Conservation (phyloP, 2,329 filamentous ascomycete species). For the Calonectria pseudoturangicola region DNA sequence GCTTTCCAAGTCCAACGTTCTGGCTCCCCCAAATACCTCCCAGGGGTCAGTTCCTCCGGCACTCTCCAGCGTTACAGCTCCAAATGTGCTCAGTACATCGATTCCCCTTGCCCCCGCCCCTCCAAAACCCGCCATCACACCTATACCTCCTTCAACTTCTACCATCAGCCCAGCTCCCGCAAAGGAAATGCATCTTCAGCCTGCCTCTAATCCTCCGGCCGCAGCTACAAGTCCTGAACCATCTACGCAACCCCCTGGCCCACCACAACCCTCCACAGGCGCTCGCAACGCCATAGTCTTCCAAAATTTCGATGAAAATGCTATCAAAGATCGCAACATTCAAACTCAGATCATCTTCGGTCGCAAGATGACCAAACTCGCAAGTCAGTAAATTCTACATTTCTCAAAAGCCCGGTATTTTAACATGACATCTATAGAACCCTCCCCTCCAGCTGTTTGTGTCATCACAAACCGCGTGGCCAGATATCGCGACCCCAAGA, state of each 20-base stretch:
- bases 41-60: constrained; percentile 53
- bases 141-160: constrained; percentile 21
- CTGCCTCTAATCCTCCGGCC: constrained; percentile 32
- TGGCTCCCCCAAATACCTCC: constrained; percentile 66
- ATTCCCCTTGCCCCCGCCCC: constrained; percentile 24
- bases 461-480: constrained; percentile 89
- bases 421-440: constrained; percentile 62
- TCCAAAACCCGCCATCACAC: constrained; percentile 19
- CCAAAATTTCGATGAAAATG: constrained; percentile 75
- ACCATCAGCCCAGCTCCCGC: not conserved
- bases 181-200: constrained; percentile 37
- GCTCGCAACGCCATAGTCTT: constrained; percentile 76
- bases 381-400: constrained; percentile 65
- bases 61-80: constrained; percentile 44
- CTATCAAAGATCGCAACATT: constrained; percentile 73
- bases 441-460: constrained; percentile 76
- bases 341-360: constrained; percentile 77
- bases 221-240: constrained; percentile 36
- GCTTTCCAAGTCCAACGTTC: constrained; percentile 63
- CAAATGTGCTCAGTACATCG: constrained; percentile 44
- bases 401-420: not conserved
- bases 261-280: constrained; percentile 60
- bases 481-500: constrained; percentile 88
- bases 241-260: constrained; percentile 45
- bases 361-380: constrained; percentile 74